These are phyloP conservation scores for Globisporangium middletonii DNA, from an alignment of 352 stramenopile genomes.

Conservation along the genomic window DNA sequence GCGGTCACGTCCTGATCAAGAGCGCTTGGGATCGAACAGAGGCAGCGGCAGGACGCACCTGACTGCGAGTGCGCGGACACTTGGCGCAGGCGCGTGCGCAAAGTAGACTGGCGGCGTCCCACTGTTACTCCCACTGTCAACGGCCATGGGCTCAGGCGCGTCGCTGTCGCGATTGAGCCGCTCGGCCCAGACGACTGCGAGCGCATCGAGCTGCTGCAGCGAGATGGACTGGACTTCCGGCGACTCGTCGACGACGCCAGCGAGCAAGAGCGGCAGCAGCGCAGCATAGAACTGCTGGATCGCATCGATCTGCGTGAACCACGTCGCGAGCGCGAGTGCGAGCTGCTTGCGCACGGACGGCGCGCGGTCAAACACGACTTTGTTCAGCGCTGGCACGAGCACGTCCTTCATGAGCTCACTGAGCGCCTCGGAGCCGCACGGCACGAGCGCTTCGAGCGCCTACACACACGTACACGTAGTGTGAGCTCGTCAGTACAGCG, in stretches of 20 bases:
- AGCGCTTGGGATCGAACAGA: background rate
- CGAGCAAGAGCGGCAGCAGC: constrained; percentile 65
- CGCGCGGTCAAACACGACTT: constrained; percentile 66
- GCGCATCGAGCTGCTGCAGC: constrained; percentile 35
- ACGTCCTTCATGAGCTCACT: constrained; percentile 75
- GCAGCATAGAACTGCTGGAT: constrained; percentile 54
- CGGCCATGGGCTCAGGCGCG: constrained; percentile 32
- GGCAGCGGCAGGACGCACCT: constrained; percentile 12
- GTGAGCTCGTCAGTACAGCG: background rate
- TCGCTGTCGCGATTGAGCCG: constrained; percentile 13
- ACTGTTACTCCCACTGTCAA: constrained; percentile 13
- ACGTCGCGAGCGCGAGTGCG: constrained; percentile 43
- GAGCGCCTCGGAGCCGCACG: constrained; percentile 60
- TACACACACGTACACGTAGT: constrained; percentile 2
- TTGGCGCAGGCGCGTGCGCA: constrained; percentile 36
- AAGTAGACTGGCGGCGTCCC: constrained; percentile 41
- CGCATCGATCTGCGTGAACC: constrained; percentile 48
- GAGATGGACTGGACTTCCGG: constrained; percentile 44
- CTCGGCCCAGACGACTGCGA: constrained; percentile 42
- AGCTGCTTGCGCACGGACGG: constrained; percentile 71
- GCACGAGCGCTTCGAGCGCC: constrained; percentile 61
- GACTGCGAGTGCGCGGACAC: constrained; percentile 31
- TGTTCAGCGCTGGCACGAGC: constrained; percentile 53
- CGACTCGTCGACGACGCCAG: constrained; percentile 62
- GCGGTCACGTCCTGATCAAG: background rate